Conservation (phyloP, 768 basidiomycete species). For the Agaricus bisporus region DNA sequence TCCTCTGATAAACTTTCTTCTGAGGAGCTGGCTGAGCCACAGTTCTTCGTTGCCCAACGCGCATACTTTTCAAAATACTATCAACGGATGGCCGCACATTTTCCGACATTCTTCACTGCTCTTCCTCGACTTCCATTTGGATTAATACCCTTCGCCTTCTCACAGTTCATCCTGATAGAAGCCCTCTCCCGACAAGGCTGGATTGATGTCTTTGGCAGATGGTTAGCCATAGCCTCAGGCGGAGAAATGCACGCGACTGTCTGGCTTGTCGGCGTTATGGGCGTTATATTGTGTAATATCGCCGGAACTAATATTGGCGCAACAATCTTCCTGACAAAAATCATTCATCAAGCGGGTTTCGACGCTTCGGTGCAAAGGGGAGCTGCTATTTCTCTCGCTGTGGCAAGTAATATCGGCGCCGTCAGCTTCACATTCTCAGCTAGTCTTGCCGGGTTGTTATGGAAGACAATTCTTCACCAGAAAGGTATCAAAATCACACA, state of each 20-base stretch:
- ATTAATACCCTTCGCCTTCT: conserved; percentile 87
- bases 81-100: conserved; percentile 28
- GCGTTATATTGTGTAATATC: conserved; percentile 73
- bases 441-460: conserved; percentile 83
- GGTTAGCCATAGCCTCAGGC: conserved; percentile 47
- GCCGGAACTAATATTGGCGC: conserved; percentile 90
- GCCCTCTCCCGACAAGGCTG: conserved; percentile 78
- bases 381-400: conserved; percentile 69
- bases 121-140: conserved; percentile 70
- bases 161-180: conserved; percentile 92
- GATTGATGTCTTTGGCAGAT: conserved; percentile 75
- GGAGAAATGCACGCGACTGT: conserved; percentile 43
- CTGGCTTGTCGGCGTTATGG: conserved; percentile 65
- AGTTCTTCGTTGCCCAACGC: conserved; percentile 17
- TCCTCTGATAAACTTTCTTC: background rate
- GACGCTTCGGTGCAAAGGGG: conserved; percentile 35
- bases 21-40: background rate
- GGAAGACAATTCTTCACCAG: conserved; percentile 67
- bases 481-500: conserved; percentile 63
- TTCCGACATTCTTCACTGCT: conserved; percentile 68
- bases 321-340: conserved; percentile 82
- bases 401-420: conserved; percentile 88
- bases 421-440: conserved; percentile 86
- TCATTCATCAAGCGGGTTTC: conserved; percentile 46
- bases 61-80: conserved; percentile 1